phyloP scores from a whole-genome alignment of 23 red algal genomes.

The Gracilaria domingensis region DNA sequence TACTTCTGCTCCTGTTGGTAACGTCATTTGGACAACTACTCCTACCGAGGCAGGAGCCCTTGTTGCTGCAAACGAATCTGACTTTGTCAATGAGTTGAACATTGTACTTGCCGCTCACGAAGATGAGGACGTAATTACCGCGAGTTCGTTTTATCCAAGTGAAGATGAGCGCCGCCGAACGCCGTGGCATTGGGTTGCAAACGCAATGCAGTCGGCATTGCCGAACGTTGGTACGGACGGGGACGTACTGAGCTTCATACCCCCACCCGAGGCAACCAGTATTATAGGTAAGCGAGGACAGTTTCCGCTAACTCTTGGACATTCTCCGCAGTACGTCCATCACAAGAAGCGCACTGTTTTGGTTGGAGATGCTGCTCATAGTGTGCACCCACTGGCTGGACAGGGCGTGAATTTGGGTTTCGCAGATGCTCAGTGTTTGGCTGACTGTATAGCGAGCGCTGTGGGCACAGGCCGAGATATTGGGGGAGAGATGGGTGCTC shows the following conservation, averaged over 20 bases:
- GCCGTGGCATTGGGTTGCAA: slow-evolving; percentile 1
- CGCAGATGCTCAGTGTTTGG: slow-evolving; percentile 74
- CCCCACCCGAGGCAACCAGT: slow-evolving; percentile 28
- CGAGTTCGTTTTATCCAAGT: slow-evolving; percentile 20
- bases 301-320: slow-evolving; percentile 72
- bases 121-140: not conserved
- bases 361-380: slow-evolving; percentile 97
- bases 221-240: not conserved
- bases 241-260: not conserved
- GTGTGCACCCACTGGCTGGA: slow-evolving; percentile 94
- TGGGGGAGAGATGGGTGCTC: slow-evolving; percentile 67
- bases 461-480: slow-evolving; percentile 72
- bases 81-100: slow-evolving; percentile 86
- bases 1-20: slow-evolving; percentile 44
- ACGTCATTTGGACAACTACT: slow-evolving; percentile 94
- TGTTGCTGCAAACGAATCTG: slow-evolving; percentile 33
- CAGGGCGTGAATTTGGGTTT: slow-evolving; percentile 99
- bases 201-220: slow-evolving; percentile 12
- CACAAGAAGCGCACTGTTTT: slow-evolving; percentile 74
- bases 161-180: not conserved
- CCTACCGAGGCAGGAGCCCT: slow-evolving; percentile 80
- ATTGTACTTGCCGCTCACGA: slow-evolving; percentile 50
- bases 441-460: slow-evolving; percentile 53
- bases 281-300: slow-evolving; percentile 47
- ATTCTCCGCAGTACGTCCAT: slow-evolving; percentile 65